phyloP scores from a whole-genome alignment of 2,329 filamentous ascomycete species.

The Incumbomyces lentus region DNA sequence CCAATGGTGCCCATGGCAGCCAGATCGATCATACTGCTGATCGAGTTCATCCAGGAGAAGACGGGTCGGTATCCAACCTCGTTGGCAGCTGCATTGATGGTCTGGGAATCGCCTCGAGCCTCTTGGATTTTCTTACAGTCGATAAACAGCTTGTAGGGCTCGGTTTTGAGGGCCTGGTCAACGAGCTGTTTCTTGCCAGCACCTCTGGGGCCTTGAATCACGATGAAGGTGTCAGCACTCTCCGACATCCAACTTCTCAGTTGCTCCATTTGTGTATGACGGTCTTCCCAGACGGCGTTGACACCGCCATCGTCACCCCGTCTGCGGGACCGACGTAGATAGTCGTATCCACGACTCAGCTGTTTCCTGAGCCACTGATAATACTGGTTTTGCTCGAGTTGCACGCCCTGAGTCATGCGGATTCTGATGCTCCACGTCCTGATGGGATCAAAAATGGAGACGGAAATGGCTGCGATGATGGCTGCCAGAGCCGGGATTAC shows the following conservation, averaged over 20 bases:
- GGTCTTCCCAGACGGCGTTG: conserved; percentile 76
- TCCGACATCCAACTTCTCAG: conserved; percentile 80
- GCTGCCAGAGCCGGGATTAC: conserved; percentile 76
- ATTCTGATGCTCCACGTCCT: conserved; percentile 84
- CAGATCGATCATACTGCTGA: conserved; percentile 84
- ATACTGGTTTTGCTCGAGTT: conserved; percentile 57
- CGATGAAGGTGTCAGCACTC: conserved; percentile 81
- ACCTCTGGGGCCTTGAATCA: conserved; percentile 83
- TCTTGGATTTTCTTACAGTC: conserved; percentile 93
- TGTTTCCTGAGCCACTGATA: conserved; percentile 75
- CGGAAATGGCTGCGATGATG: conserved; percentile 69
- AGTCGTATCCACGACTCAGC: conserved; percentile 33
- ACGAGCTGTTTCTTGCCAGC: conserved; percentile 86
- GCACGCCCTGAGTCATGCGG: conserved; percentile 69
- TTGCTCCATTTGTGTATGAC: conserved; percentile 69
- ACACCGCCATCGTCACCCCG: conserved; percentile 58
- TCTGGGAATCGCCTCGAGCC: conserved; percentile 74
- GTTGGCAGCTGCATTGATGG: conserved; percentile 67
- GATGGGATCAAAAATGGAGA: conserved; percentile 87
- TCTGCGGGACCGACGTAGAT: conserved; percentile 32
- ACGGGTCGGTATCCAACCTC: conserved; percentile 86
- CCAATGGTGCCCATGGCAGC: conserved; percentile 90
- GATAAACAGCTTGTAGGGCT: conserved; percentile 63
- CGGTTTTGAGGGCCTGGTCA: conserved; percentile 67
- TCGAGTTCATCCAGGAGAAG: conserved; percentile 92